phyloP scores from a whole-genome alignment of 1,284 basidiomycete species.

The Coniferiporia weirii region DNA sequence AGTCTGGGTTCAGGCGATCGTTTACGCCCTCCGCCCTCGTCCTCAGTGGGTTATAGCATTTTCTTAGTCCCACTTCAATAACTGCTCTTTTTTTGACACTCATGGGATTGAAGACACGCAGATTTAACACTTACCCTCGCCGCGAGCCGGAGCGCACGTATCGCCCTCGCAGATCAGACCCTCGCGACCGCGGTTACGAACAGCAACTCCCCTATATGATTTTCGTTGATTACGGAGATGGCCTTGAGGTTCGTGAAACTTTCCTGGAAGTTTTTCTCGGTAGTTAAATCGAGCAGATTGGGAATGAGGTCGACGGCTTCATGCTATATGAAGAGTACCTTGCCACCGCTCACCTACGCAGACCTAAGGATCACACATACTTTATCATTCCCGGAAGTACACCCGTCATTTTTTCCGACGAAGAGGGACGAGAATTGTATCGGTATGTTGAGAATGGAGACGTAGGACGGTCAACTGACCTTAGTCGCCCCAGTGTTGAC shows the following conservation, averaged over 20 bases:
- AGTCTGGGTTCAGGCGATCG: background rate
- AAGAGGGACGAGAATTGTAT: slow-evolving; percentile 16
- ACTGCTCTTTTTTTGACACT: background rate
- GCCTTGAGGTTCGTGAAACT: slow-evolving; percentile 17
- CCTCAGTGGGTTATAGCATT: background rate
- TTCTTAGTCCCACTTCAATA: too few species aligned
- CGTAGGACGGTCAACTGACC: background rate
- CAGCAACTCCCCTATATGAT: slow-evolving; percentile 17
- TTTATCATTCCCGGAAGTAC: slow-evolving; percentile 20
- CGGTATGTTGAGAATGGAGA: slow-evolving; percentile 3
- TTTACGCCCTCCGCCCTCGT: background rate
- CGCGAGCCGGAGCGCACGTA: background rate
- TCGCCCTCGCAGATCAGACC: background rate
- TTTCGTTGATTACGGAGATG: slow-evolving; percentile 17
- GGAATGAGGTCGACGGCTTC: slow-evolving; percentile 24
- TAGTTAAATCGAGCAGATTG: slow-evolving; percentile 15
- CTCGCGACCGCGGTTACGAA: background rate
- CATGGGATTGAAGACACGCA: background rate
- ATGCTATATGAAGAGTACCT: slow-evolving; percentile 24
- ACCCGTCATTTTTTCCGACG: slow-evolving; percentile 19
- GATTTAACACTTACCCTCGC: background rate
- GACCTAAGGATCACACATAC: slow-evolving; percentile 15
- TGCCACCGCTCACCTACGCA: slow-evolving; percentile 12
- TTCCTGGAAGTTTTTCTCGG: background rate
- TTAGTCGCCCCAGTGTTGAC: slow-evolving; percentile 26